Evolutionary conservation across 768 basidiomycete genomes (phyloP).

Genomic region (Suillus clintonianus): DNA sequence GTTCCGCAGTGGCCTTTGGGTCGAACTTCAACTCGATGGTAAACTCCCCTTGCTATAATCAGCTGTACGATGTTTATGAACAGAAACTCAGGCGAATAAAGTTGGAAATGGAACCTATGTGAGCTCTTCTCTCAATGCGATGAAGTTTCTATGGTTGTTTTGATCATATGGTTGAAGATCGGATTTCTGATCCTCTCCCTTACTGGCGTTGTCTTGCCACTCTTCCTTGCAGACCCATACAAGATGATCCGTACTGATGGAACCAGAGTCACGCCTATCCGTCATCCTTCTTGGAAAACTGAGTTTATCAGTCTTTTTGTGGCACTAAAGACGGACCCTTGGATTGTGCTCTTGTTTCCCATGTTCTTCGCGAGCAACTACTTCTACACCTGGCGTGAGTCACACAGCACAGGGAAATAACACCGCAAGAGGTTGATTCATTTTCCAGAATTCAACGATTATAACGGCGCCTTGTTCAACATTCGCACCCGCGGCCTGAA

Average conservation of each 20-base stretch:
- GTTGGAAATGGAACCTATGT: slow-evolving; percentile 80
- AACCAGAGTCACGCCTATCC: slow-evolving; percentile 59
- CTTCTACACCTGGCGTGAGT: slow-evolving; percentile 84
- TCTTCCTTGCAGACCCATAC: slow-evolving; percentile 70
- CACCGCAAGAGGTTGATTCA: background rate
- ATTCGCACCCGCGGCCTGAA: slow-evolving; percentile 79
- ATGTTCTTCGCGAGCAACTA: slow-evolving; percentile 87
- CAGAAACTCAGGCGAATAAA: slow-evolving; percentile 31
- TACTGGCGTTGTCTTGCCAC: slow-evolving; percentile 66
- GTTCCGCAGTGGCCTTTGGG: slow-evolving; percentile 72
- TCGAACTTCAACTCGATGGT: slow-evolving; percentile 68
- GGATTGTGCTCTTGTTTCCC: slow-evolving; percentile 76
- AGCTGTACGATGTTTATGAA: background rate
- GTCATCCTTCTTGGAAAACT: slow-evolving; percentile 76
- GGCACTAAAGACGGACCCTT: slow-evolving; percentile 68
- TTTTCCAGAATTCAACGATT: slow-evolving; percentile 71
- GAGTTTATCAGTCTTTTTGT: slow-evolving; percentile 72
- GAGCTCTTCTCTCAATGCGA: slow-evolving; percentile 23
- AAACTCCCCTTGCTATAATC: slow-evolving; percentile 18
- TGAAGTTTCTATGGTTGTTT: background rate
- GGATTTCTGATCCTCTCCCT: slow-evolving; percentile 73
- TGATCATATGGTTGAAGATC: slow-evolving; percentile 48
- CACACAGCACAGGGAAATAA: background rate
- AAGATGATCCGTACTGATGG: slow-evolving; percentile 78
- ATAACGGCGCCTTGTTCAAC: slow-evolving; percentile 78